phyloP scores from a whole-genome alignment of 257 asterid species.

The Capsicum pubescens region DNA sequence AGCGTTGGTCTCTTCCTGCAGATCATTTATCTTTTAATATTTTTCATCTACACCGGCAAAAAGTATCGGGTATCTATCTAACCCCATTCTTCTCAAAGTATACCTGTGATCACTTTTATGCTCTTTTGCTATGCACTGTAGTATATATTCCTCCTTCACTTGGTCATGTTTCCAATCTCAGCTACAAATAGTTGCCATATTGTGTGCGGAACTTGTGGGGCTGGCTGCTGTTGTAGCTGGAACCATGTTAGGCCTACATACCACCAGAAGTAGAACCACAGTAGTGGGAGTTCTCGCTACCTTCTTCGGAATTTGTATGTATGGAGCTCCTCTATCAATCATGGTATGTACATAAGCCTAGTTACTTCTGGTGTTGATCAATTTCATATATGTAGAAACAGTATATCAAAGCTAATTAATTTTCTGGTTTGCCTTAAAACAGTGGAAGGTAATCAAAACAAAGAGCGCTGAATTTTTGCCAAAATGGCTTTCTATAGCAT shows the following conservation, averaged over 20 bases:
- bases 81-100: neutral
- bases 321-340: constrained; percentile 66
- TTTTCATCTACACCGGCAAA: constrained; percentile 49
- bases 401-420: neutral
- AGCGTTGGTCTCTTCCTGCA: constrained; percentile 52
- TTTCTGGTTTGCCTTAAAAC: constrained; percentile 16
- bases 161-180: constrained; percentile 26
- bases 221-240: constrained; percentile 35
- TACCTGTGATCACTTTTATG: neutral
- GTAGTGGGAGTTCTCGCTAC: constrained; percentile 59
- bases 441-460: constrained; percentile 45
- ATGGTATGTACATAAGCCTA: constrained; percentile 43
- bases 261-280: constrained; percentile 44
- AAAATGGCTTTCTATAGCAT: constrained; percentile 56
- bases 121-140: neutral
- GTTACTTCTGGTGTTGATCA: neutral
- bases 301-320: constrained; percentile 63
- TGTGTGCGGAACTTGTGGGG: constrained; percentile 35
- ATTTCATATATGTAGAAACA: neutral
- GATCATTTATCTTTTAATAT: constrained; percentile 42
- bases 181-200: constrained; percentile 34
- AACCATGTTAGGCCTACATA: constrained; percentile 48
- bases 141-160: neutral
- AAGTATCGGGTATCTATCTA: constrained; percentile 42
- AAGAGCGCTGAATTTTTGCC: constrained; percentile 71